Base-by-base conservation (phyloP, 116 monocot species). In the Dioscorea cayenensis region DNA sequence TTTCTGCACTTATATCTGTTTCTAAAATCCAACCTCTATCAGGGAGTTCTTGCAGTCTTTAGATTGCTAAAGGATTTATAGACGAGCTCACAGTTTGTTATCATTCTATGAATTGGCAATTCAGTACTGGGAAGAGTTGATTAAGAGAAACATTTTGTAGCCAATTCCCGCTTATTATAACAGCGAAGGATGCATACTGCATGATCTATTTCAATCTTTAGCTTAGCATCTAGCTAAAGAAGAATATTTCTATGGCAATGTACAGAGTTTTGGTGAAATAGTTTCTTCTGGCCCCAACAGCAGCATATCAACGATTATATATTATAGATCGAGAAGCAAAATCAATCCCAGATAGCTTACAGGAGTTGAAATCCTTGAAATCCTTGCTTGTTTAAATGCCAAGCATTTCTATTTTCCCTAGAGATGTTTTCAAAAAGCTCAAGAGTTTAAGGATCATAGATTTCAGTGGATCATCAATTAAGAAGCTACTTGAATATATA, bases 401-500 rank as follows among this genome's bases (percentile, higher is more conserved):
- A 43, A 17, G 51, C 13, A 22, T 51, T 51, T 3, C 4, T 14
- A 27, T n/a, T 7, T 0, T 69, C 16, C 48, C 49, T 51, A 27
- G 28, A 12, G 51, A 51, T 23, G 51, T 23, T 51, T 27, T 69
- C 14, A 50, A 10, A 51, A 51, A 12, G 13, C 28, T 67, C 16
- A 49, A 19, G 49, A 28, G 49, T 49, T n/a, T 78, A 49, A 32
- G 76, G 27, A 66, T 73, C 22, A 32, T 78, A 37, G 66, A 72
- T 73, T 21, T 78, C 14, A 28, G 18, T 11, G 28, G 55, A 13
- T 72, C 68, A 48, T 12, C 21, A 8, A 68, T 78, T 35, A 60
- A 60, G n/a, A 29, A 13, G 60, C 50, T 86, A 25, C 86, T 83
- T 18, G 20, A 60, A 36, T 70, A 71, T 5, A 14, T 83, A 37